A percentile compares a stretch with the other conserved stretches of the same genome.
These are phyloP conservation scores for Tagetes patula DNA, from an alignment of 129 eudicot species.

Conservation along the genomic window DNA sequence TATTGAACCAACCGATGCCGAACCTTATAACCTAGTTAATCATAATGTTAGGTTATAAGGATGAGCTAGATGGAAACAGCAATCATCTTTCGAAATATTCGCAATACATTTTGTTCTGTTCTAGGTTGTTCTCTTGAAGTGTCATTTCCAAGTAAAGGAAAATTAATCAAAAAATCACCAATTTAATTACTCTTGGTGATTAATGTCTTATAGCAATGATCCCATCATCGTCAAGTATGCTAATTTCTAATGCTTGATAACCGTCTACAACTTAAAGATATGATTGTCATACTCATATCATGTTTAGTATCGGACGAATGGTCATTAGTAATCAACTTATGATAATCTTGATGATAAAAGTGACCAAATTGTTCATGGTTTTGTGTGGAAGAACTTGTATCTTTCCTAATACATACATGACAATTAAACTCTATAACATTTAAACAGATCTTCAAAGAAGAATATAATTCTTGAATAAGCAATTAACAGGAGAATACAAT, in stretches of 20 bases:
- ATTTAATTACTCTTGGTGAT: constrained; percentile 11
- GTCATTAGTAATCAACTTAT: constrained; percentile 1
- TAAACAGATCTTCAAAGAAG: too few species aligned
- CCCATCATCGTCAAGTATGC: neutral
- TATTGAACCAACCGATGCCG: too few species aligned
- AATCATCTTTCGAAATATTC: neutral
- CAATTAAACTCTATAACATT: neutral
- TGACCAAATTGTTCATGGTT: constrained; percentile 4
- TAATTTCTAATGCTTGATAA: neutral
- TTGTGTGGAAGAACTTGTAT: neutral
- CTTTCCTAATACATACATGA: neutral
- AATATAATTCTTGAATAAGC: neutral
- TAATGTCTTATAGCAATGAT: neutral
- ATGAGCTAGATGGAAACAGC: too few species aligned
- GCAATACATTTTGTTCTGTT: too few species aligned
- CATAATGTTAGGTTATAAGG: too few species aligned
- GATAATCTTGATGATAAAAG: neutral
- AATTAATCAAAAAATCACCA: neutral
- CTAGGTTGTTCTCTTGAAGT: neutral
- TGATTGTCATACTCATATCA: neutral
- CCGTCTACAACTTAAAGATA: neutral
- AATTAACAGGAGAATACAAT: constrained; percentile 18
- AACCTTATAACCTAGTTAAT: too few species aligned
- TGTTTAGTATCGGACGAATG: neutral
- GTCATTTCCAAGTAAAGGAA: neutral